Conservation (phyloP, 352 stramenopile species). For the Globisporangium abappressorium region DNA sequence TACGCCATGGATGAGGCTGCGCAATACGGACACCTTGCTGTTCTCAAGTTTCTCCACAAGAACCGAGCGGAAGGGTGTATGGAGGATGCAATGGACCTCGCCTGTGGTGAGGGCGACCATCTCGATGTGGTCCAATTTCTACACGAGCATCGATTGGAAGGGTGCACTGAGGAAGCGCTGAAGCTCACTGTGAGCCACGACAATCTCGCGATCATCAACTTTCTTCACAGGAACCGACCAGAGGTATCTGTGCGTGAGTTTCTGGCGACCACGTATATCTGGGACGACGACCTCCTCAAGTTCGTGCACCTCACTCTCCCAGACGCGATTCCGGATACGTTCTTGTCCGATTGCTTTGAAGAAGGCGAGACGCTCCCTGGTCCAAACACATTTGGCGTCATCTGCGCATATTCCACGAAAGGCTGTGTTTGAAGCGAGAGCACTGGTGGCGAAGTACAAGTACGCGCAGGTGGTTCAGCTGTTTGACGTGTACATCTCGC, state of each 20-base stretch:
- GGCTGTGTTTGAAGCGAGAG: neutral
- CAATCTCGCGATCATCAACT: neutral
- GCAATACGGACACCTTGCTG: neutral
- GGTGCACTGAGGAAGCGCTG: neutral
- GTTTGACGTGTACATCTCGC: neutral
- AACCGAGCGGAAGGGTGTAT: neutral
- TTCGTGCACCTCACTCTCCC: neutral
- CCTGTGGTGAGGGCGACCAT: neutral
- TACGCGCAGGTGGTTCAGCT: neutral
- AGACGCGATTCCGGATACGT: neutral
- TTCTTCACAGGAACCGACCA: neutral
- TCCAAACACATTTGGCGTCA: neutral
- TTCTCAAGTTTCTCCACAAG: neutral
- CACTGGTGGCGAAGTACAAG: neutral
- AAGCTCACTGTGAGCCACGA: neutral
- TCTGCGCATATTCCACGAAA: constrained; percentile 1
- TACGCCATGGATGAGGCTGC: neutral
- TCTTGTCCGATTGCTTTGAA: neutral
- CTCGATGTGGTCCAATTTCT: constrained; percentile 1
- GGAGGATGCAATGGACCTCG: neutral
- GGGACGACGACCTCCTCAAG: neutral
- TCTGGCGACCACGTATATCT: neutral
- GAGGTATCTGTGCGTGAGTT: neutral
- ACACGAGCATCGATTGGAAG: neutral
- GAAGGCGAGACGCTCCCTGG: no score